Percentiles rank a stretch among this genome's conserved stretches.
These are phyloP conservation scores for Sapria himalayana DNA, from an alignment of 345 rosid species.

Conservation along the genomic window DNA sequence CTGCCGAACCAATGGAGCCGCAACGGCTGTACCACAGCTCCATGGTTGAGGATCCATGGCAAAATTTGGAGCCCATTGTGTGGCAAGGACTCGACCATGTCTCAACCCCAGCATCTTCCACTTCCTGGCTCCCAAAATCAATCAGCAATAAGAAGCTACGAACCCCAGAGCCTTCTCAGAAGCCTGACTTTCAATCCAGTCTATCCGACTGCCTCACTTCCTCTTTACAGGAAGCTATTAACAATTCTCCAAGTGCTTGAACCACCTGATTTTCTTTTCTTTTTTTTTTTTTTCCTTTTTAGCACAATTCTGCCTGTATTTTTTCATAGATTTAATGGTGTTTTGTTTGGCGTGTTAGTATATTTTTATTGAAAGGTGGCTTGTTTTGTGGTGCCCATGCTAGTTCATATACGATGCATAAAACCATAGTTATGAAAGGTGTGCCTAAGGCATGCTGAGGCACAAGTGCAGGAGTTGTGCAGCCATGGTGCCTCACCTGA, in stretches of 20 bases:
- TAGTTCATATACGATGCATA: too few species aligned
- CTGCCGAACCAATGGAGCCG: constrained; percentile 14
- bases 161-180: constrained; percentile 22
- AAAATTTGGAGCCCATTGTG: constrained; percentile 26
- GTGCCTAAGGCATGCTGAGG: too few species aligned
- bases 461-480: too few species aligned
- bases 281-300: neutral
- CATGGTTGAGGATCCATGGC: constrained; percentile 81
- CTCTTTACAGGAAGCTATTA: constrained; percentile 36
- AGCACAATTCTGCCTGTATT: too few species aligned
- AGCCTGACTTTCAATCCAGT: constrained; percentile 26
- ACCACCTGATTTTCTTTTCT: too few species aligned
- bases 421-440: too few species aligned
- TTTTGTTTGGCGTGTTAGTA: too few species aligned
- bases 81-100: constrained; percentile 27
- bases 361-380: too few species aligned
- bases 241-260: constrained; percentile 16
- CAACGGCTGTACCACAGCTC: constrained; percentile 33
- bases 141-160: constrained; percentile 23
- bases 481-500: too few species aligned
- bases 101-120: constrained; percentile 13
- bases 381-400: too few species aligned
- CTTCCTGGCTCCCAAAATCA: constrained; percentile 50
- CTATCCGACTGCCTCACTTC: constrained; percentile 83
- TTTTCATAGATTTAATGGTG: too few species aligned